Percentiles rank a stretch among this genome's conserved stretches.
phyloP scores from a whole-genome alignment of 164 flowering plant genomes.

The Santalum album region DNA sequence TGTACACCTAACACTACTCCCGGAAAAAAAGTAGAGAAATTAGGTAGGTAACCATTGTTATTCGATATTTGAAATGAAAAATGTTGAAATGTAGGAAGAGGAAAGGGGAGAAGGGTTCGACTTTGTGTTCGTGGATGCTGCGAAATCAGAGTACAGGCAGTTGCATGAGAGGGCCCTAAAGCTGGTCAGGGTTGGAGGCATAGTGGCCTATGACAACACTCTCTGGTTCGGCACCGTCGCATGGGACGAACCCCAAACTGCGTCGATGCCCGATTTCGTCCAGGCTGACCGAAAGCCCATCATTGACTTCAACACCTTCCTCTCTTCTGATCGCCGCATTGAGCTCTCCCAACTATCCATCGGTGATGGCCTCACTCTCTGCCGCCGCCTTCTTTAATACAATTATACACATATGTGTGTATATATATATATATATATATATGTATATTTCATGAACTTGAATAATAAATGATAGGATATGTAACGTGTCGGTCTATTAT shows the following conservation, averaged over 20 bases:
- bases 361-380: conserved; percentile 53
- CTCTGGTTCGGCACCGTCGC: conserved; percentile 45
- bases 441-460: too few relatives aligned
- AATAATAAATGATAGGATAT: too few relatives aligned
- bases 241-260: conserved; percentile 17
- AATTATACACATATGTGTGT: too few relatives aligned
- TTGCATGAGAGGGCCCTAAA: conserved; percentile 40
- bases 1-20: too few relatives aligned
- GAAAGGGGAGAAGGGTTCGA: conserved; percentile 33
- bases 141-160: conserved; percentile 29
- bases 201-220: conserved; percentile 45
- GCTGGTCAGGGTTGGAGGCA: conserved; percentile 44
- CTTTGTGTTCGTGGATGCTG: conserved; percentile 55
- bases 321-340: conserved; percentile 34
- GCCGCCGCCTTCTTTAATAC: conserved; percentile 30
- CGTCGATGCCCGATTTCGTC: conserved; percentile 6
- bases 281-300: conserved; percentile 7
- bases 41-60: too few relatives aligned
- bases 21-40: too few relatives aligned
- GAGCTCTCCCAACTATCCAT: conserved; percentile 28
- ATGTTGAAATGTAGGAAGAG: too few relatives aligned
- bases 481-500: too few relatives aligned
- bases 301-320: conserved; percentile 20
- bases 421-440: too few relatives aligned
- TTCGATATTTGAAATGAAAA: too few relatives aligned